phyloP scores from a whole-genome alignment of 2,329 filamentous ascomycete species.

The Colletotrichum sp. region DNA sequence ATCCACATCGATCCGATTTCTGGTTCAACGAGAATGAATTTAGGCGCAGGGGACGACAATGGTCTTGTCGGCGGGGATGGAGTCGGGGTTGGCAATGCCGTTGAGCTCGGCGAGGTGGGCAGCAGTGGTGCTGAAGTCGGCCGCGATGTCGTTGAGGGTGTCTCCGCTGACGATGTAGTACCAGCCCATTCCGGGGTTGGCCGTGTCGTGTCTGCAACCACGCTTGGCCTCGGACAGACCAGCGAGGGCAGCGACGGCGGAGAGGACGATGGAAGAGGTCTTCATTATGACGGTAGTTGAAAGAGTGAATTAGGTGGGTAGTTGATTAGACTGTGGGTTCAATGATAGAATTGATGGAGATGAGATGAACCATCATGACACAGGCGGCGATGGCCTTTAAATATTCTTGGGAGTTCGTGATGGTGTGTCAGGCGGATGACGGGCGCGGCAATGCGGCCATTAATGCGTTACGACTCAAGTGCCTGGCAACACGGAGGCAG shows the following conservation, averaged over 20 bases:
- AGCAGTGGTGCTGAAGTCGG: neutral
- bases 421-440: neutral
- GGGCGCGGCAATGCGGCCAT: neutral
- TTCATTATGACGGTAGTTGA: neutral
- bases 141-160: neutral
- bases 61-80: conserved; percentile 12
- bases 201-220: neutral
- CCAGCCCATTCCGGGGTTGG: neutral
- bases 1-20: neutral
- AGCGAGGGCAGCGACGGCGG: neutral
- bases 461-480: neutral
- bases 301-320: neutral
- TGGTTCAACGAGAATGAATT: neutral
- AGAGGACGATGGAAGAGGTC: neutral
- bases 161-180: neutral
- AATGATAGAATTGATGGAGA: neutral
- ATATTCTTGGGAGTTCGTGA: neutral
- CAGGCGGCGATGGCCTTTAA: neutral
- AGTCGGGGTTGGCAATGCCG: neutral
- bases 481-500: neutral
- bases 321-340: neutral
- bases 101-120: neutral
- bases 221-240: neutral
- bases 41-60: conserved; percentile 17
- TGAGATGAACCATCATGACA: neutral